Evolutionary conservation across 179 eudicot species (phyloP).

Genomic region (Pouteria campechiana): DNA sequence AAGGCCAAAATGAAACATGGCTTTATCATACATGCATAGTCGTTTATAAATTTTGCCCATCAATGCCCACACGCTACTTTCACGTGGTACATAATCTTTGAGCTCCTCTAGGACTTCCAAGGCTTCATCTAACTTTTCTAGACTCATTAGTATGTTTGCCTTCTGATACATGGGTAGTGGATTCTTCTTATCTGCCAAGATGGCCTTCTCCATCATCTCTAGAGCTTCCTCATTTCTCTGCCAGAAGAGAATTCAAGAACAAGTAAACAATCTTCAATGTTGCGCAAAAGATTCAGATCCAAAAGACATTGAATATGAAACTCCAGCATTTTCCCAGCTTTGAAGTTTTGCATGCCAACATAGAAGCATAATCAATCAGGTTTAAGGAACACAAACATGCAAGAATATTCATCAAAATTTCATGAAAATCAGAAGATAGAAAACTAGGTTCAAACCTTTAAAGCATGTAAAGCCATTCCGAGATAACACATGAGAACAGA

Average conservation of each 20-base stretch:
- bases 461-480: slow-evolving; percentile 84
- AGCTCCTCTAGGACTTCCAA: slow-evolving; percentile 87
- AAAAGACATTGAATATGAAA: too few relatives aligned
- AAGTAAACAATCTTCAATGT: background rate
- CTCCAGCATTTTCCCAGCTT: too few relatives aligned
- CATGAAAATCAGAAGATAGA: background rate
- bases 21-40: slow-evolving; percentile 61
- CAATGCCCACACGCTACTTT: slow-evolving; percentile 89
- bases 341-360: too few relatives aligned
- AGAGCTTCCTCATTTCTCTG: slow-evolving; percentile 87
- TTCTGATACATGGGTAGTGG: slow-evolving; percentile 97
- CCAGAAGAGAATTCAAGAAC: slow-evolving; percentile 1
- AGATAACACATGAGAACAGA: slow-evolving; percentile 96
- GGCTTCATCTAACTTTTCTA: slow-evolving; percentile 74
- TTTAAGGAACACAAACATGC: too few relatives aligned
- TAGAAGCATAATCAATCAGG: too few relatives aligned
- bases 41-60: slow-evolving; percentile 95
- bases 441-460: slow-evolving; percentile 41
- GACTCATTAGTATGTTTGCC: slow-evolving; percentile 70
- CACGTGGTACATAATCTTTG: slow-evolving; percentile 89
- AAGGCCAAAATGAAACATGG: slow-evolving; percentile 96
- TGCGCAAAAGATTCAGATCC: slow-evolving; percentile 2
- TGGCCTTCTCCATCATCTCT: slow-evolving; percentile 85
- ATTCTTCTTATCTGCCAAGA: slow-evolving; percentile 84
- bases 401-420: background rate